phyloP scores from a whole-genome alignment of 148 eudicot genomes.

The Rhododendron griersonianum region DNA sequence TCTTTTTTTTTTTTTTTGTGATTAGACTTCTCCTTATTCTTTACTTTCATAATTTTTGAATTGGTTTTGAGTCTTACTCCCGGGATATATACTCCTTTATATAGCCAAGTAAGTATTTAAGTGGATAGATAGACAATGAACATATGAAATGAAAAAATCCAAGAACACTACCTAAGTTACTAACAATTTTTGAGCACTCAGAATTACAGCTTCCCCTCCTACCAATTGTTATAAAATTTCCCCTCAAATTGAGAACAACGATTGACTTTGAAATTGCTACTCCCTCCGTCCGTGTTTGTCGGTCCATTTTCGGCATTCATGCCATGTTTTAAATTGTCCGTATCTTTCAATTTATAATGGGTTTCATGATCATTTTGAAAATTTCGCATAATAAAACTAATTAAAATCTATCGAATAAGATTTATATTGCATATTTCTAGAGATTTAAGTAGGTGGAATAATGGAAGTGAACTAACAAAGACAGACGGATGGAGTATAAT shows the following conservation, averaged over 20 bases:
- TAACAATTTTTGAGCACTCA: not conserved
- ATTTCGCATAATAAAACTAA: no score
- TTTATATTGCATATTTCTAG: no score
- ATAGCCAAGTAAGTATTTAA: not conserved
- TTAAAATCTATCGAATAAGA: no score
- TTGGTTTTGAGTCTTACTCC: not conserved
- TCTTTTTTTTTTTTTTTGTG: no score
- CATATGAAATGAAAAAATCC: not conserved
- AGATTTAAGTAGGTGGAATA: no score
- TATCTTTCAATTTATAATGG: no score
- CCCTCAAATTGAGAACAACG: constrained; percentile 28
- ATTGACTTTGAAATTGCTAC: constrained; percentile 15
- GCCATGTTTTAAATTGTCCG: no score
- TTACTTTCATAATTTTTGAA: not conserved
- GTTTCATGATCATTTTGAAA: no score
- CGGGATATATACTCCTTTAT: not conserved
- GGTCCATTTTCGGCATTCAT: no score
- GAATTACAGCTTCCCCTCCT: no score
- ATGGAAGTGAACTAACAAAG: no score
- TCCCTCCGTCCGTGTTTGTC: no score
- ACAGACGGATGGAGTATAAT: not conserved
- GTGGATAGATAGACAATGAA: not conserved
- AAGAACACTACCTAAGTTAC: not conserved
- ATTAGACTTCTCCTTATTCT: not conserved
- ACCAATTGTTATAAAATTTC: not conserved